A percentile compares a stretch with the other conserved stretches of the same genome.
These are phyloP conservation scores for Ustilago esculenta DNA, from an alignment of 1,284 basidiomycete species.

Conservation along the genomic window DNA sequence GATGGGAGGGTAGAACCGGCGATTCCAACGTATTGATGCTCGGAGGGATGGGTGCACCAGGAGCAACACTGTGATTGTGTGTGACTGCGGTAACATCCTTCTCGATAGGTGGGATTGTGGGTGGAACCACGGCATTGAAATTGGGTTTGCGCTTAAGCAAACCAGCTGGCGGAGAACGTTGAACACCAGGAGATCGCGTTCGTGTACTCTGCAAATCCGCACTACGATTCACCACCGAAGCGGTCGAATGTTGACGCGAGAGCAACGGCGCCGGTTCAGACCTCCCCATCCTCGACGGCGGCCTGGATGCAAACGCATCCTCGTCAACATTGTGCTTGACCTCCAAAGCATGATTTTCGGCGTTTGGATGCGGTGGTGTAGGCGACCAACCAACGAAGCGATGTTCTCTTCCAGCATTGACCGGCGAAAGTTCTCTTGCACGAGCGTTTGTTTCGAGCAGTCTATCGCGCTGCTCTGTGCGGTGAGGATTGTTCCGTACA, in stretches of 20 bases:
- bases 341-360: neutral
- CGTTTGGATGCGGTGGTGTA: conserved; percentile 18
- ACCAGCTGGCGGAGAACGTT: conserved; percentile 32
- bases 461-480: conserved; percentile 3
- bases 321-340: conserved; percentile 6
- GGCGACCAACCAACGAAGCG: conserved; percentile 22
- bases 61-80: conserved; percentile 27
- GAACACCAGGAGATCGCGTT: conserved; percentile 13
- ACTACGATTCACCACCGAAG: neutral
- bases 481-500: conserved; percentile 1
- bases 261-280: conserved; percentile 19
- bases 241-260: conserved; percentile 6
- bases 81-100: neutral
- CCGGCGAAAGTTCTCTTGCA: conserved; percentile 13
- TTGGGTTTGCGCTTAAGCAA: conserved; percentile 46
- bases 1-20: conserved; percentile 13
- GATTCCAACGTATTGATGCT: conserved; percentile 31
- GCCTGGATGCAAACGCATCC: conserved; percentile 5
- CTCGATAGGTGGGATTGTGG: conserved; percentile 6
- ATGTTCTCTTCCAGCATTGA: neutral
- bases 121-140: conserved; percentile 30
- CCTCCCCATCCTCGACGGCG: conserved; percentile 32
- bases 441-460: conserved; percentile 5
- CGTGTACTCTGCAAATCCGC: conserved; percentile 16
- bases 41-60: conserved; percentile 29